Base-by-base conservation (phyloP, 768 basidiomycete genomes). In the Termitomyces sp. region DNA sequence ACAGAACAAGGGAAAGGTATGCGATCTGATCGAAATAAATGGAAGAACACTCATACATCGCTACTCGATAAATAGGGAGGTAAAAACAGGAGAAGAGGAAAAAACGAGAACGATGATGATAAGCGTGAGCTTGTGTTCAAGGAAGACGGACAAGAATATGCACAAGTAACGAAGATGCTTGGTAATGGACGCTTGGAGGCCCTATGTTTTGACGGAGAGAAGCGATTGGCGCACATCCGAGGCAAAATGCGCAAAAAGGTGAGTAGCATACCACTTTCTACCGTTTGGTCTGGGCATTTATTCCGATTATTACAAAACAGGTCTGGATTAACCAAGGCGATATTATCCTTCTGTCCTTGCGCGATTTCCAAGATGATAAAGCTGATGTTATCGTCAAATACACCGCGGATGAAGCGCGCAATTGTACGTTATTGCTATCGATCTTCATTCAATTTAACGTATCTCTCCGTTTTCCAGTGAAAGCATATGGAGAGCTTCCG, bases 171-270 rank as follows among this genome's bases (percentile, higher is more conserved):
- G 53, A 99, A 98, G 79, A 99, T 99, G 97, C 81, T 99, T 42
- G 97, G 97, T 30, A 99, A 99, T 68, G 96, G 97, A 19, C 88
- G 95, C 41, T 74, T 99, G 56, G 96, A 98, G 77, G 96, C 95
- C 2, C 83, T 88, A 66, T 98, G 96, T 76, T 98, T 98, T 68
- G 97, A 99, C 70, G 96, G 97, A 28, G 94, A 96, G 81, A 98
- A 97, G 75, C 80, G 97, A 67, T 77, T 98, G 70, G 95, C 94
- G 9, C 97, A 99, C 70, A 98, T 99, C 66, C 83, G 97, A 74
- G 97, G 97, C 39, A 98, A 98, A 78, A 95, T 99, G 96, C 78
- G 97, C 65, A 99, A 98, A 77, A 99, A 99, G 89, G 96, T 89
- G 63, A 59, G 83, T 72, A 6, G 43, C 9, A n/a, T 52, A 14